A percentile compares a stretch with the other conserved stretches of the same genome.
phyloP scores from a whole-genome alignment of 2,329 filamentous ascomycete genomes.

The Exophiala bonariae region DNA sequence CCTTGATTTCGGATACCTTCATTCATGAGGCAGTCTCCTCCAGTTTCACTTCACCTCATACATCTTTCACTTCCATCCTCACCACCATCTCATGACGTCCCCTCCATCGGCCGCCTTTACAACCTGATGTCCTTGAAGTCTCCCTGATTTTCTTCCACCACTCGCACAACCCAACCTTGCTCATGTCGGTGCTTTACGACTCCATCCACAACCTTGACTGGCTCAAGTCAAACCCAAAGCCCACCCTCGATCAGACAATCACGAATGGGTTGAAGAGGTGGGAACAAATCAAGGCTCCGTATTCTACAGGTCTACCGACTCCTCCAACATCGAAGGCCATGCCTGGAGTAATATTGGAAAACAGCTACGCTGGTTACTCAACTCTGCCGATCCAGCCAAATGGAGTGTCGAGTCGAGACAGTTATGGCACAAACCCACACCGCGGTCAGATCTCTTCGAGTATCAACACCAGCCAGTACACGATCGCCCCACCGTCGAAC shows the following conservation, averaged over 20 bases:
- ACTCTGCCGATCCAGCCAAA: constrained; percentile 8
- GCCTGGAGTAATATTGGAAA: constrained; percentile 19
- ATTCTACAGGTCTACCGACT: constrained; percentile 27
- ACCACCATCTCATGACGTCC: neutral
- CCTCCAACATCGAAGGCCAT: constrained; percentile 26
- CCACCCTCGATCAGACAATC: constrained; percentile 5
- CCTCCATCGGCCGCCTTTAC: neutral
- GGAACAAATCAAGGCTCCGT: constrained; percentile 15
- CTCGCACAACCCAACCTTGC: neutral
- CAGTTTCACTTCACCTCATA: neutral
- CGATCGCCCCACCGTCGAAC: constrained; percentile 6
- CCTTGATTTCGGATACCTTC: constrained; percentile 3
- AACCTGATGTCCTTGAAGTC: constrained; percentile 6
- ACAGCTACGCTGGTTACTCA: constrained; percentile 14
- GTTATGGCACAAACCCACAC: constrained; percentile 3
- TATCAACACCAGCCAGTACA: constrained; percentile 9
- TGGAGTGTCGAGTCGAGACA: constrained; percentile 1
- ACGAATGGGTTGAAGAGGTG: constrained; percentile 19
- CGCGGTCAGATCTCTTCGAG: constrained; percentile 1
- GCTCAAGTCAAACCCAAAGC: constrained; percentile 9
- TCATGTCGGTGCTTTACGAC: constrained; percentile 15
- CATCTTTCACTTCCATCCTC: constrained; percentile 1
- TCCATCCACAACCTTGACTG: constrained; percentile 15
- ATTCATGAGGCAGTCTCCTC: constrained; percentile 1
- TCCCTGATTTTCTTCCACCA: constrained; percentile 1